phyloP scores from a whole-genome alignment of 1,284 basidiomycete species.

The Melampsora medusae region DNA sequence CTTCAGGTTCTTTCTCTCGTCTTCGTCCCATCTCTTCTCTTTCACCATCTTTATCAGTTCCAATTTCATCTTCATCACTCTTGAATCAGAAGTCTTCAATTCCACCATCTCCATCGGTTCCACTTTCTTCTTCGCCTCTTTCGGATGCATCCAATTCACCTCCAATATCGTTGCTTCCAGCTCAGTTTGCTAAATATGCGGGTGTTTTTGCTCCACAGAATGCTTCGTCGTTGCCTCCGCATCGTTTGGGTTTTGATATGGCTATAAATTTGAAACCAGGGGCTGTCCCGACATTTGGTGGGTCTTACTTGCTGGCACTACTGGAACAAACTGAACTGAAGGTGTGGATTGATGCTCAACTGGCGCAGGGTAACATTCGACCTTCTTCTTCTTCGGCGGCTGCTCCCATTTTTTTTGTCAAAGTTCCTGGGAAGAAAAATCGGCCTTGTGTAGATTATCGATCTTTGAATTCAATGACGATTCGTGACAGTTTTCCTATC shows the following conservation, averaged over 20 bases:
- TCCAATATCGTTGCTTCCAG: neutral
- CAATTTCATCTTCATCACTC: too few relatives aligned
- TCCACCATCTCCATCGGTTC: too few relatives aligned
- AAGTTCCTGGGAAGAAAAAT: conserved; percentile 44
- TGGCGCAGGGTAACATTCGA: conserved; percentile 8
- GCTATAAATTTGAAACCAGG: conserved; percentile 1
- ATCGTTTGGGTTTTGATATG: conserved; percentile 15
- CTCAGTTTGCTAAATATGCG: neutral
- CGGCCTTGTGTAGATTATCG: conserved; percentile 46
- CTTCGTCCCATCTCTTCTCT: too few relatives aligned
- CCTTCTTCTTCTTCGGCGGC: conserved; percentile 7
- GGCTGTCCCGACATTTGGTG: neutral
- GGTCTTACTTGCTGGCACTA: neutral
- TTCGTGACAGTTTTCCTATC: conserved; percentile 44
- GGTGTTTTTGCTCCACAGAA: neutral
- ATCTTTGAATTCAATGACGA: conserved; percentile 43
- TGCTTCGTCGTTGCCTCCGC: neutral
- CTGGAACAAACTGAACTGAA: neutral
- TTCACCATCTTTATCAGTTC: too few relatives aligned
- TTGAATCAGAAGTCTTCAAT: too few relatives aligned
- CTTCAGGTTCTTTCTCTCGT: too few relatives aligned
- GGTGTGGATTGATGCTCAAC: neutral
- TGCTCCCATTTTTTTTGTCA: conserved; percentile 45
- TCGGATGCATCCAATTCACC: too few relatives aligned
- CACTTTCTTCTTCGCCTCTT: too few relatives aligned